phyloP scores from a whole-genome alignment of 2,329 filamentous ascomycete species.

The Epichloe sylvatica region DNA sequence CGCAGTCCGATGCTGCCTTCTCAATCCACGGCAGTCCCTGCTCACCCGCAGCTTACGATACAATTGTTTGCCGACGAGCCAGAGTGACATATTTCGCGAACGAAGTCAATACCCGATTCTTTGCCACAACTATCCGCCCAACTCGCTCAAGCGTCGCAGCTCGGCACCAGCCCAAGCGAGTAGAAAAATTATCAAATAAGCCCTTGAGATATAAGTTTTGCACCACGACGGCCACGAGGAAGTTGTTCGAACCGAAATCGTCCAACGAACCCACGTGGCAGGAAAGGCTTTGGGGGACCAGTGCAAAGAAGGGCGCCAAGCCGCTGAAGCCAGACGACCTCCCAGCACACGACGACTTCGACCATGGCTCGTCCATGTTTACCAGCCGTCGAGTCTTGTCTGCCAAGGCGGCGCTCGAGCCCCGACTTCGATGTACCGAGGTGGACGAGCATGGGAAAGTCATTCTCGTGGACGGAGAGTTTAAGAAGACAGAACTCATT shows the following conservation, averaged over 20 bases:
- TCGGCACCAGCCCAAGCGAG: not conserved
- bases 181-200: not conserved
- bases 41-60: conserved; percentile 4
- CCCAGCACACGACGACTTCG: conserved; percentile 44
- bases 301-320: conserved; percentile 22
- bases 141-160: not conserved
- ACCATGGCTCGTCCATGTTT: conserved; percentile 43
- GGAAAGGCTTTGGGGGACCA: conserved; percentile 33
- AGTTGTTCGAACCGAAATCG: conserved; percentile 8
- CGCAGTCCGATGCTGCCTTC: conserved; percentile 49
- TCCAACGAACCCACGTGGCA: conserved; percentile 27
- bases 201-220: conserved; percentile 10
- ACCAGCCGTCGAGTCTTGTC: conserved; percentile 55
- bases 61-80: conserved; percentile 10
- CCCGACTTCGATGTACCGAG: conserved; percentile 83
- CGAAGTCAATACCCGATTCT: not conserved
- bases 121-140: not conserved
- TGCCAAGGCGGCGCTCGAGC: conserved; percentile 67
- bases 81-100: conserved; percentile 4
- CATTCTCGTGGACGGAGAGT: conserved; percentile 85
- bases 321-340: conserved; percentile 44
- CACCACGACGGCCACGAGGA: conserved; percentile 15
- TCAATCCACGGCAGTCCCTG: conserved; percentile 24
- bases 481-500: conserved; percentile 94
- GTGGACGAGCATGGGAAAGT: conserved; percentile 87